Percentiles rank a stretch among this genome's conserved stretches.
Evolutionary conservation across 225 moss, liverwort and hornwort species (phyloP).

Genomic region (Pleurozium schreberi): DNA sequence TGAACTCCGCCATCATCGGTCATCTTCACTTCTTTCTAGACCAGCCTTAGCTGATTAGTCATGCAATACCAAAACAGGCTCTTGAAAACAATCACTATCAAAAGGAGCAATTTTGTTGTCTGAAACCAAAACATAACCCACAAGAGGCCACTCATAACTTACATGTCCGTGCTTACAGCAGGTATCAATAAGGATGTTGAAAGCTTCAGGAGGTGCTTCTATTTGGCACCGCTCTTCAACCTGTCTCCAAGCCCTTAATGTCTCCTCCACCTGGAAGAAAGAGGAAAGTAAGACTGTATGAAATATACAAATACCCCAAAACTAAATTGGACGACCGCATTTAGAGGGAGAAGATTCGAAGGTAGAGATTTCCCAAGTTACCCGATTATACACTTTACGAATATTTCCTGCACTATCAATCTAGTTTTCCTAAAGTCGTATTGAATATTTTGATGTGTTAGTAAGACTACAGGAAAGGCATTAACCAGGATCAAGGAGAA

Average conservation of each 20-base stretch:
- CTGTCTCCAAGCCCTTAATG: slow-evolving; percentile 14
- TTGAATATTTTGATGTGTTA: neutral
- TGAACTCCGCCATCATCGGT: neutral
- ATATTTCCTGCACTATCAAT: neutral
- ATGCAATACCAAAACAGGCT: neutral
- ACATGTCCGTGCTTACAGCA: slow-evolving; percentile 55
- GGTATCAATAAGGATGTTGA: slow-evolving; percentile 50
- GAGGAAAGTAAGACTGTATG: neutral
- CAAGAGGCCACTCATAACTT: neutral
- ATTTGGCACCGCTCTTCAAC: slow-evolving; percentile 39
- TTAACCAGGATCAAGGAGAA: neutral
- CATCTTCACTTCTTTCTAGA: neutral
- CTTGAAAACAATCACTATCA: neutral
- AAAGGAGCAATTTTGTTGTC: neutral
- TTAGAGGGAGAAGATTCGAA: neutral
- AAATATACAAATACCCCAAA: neutral
- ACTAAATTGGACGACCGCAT: neutral
- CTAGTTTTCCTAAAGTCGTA: neutral
- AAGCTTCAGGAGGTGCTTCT: slow-evolving; percentile 24
- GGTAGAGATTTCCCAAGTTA: neutral
- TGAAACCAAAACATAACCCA: neutral
- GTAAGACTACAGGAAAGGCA: neutral
- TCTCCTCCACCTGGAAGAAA: slow-evolving; percentile 22
- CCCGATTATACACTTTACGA: neutral
- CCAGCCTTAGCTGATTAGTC: neutral